phyloP scores from a whole-genome alignment of 805 yeast species.

The Schizosaccharomyces lindneri region DNA sequence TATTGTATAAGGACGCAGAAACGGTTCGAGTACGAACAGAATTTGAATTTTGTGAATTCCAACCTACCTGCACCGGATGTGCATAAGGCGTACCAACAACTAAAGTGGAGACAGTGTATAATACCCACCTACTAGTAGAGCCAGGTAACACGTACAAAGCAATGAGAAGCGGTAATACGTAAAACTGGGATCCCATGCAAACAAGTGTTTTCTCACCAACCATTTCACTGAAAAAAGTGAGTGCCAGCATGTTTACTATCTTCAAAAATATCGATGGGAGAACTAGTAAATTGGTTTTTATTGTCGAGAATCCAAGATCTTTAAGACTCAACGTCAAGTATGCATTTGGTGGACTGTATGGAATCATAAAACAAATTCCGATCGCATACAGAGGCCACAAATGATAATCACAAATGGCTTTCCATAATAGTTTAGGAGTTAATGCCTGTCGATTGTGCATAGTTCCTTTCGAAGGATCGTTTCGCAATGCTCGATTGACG shows the following conservation, averaged over 20 bases:
- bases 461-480: constrained; percentile 39
- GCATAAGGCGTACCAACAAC: constrained; percentile 23
- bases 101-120: constrained; percentile 8
- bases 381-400: constrained; percentile 30
- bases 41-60: constrained; percentile 39
- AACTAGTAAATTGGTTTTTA: constrained; percentile 25
- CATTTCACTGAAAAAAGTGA: constrained; percentile 9
- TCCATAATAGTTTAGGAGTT: constrained; percentile 17
- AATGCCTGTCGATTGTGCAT: constrained; percentile 38
- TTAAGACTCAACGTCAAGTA: constrained; percentile 28
- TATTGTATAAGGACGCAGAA: constrained; percentile 39
- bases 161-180: constrained; percentile 7
- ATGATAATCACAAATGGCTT: constrained; percentile 24
- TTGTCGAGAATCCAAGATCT: constrained; percentile 25
- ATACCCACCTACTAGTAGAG: constrained; percentile 7
- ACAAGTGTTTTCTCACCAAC: constrained; percentile 7
- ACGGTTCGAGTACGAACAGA: constrained; percentile 41
- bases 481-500: constrained; percentile 34
- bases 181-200: constrained; percentile 5
- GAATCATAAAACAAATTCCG: constrained; percentile 22
- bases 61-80: constrained; percentile 31
- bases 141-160: constrained; percentile 10
- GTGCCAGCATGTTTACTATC: constrained; percentile 8
- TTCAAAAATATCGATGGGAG: constrained; percentile 20
- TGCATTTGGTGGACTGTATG: constrained; percentile 15